Base-by-base conservation (phyloP, 495 filamentous ascomycete genomes). In the Aspergillus baeticus region DNA sequence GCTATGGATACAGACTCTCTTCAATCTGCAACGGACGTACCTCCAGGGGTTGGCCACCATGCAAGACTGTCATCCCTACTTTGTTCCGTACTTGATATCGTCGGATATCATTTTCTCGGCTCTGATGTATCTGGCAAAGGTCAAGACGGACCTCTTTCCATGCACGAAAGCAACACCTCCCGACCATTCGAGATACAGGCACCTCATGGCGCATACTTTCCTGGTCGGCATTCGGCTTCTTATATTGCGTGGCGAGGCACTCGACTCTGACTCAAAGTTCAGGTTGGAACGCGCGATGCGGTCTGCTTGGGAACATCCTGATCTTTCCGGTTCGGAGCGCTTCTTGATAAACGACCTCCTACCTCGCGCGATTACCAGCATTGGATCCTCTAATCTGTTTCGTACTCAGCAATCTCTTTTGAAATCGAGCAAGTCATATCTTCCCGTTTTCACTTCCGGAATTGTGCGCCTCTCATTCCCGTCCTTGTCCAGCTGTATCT, bases 1-100 rank as follows among this genome's bases (percentile, higher is more conserved):
- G n/a, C 58, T 62, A 33, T 68, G 65, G 65, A 63, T 66, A 36
- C 58, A 64, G 38, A 60, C 63, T 23, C 62, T 69, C n/a, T 69
- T 69, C 49, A 64, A 69, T 53, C 23, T 63, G 35, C 66, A 69
- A 34, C 59, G 66, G 29, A 57, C 63, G 15, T 66, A 64, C 39
- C 52, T 66, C 8, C 66, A 66, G 38, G 63, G 61, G 0, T 17
- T 63, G 54, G 47, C 50, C 1, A 61, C 39, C 10, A 18, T 55
- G 4, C 43, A 44, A 15, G 66, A 66, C 29, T 59, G 63, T 29
- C 54, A 63, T 37, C 60, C 57, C 1, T 58, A 55, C 51, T 62
- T 63, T 33, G 21, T 53, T 5, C 62, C 60, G 17, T 63, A 63
- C 42, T 38, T 65, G 10, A 46, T 68, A 20, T 53, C 65, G 34